These are phyloP conservation scores for Pythium myriotylum DNA, from an alignment of 352 stramenopile species.

Conservation along the genomic window DNA sequence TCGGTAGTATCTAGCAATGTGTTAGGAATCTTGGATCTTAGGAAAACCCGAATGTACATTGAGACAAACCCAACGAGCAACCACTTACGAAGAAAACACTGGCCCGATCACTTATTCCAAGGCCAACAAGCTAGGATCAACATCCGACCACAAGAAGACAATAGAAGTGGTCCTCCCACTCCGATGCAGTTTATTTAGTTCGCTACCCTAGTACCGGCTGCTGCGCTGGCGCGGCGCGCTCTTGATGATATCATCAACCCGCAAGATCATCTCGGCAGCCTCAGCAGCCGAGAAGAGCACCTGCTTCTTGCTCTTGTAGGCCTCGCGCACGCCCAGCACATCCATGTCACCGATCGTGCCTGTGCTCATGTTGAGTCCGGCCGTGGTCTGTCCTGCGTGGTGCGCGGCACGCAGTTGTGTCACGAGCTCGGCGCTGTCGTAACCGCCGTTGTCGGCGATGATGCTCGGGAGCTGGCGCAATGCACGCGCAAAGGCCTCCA, in stretches of 20 bases:
- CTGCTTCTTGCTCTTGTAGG: conserved; percentile 96
- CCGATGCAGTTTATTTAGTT: too few relatives aligned
- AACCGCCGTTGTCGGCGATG: conserved; percentile 99
- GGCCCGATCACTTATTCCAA: too few relatives aligned
- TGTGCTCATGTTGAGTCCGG: conserved; percentile 97
- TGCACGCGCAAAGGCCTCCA: conserved; percentile 97
- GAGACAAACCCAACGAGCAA: too few relatives aligned
- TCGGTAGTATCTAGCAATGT: too few relatives aligned
- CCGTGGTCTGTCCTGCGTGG: conserved; percentile 88
- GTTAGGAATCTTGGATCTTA: too few relatives aligned
- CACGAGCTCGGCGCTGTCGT: conserved; percentile 98
- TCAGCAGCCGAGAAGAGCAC: conserved; percentile 98
- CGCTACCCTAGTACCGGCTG: background rate
- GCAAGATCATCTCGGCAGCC: conserved; percentile 99
- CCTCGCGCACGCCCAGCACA: conserved; percentile 96
- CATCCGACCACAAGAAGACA: conserved; percentile 13
- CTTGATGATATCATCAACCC: conserved; percentile 99
- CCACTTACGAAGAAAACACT: too few relatives aligned
- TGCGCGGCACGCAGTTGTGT: conserved; percentile 95
- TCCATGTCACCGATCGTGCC: conserved; percentile 97
- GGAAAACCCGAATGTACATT: too few relatives aligned
- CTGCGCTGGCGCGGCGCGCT: conserved; percentile 86
- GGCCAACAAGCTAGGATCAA: too few relatives aligned
- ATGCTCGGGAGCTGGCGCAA: conserved; percentile 97
- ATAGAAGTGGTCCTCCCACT: too few relatives aligned